Evolutionary conservation across 805 yeast species (phyloP).

Genomic region (Ogataea zsoltii): DNA sequence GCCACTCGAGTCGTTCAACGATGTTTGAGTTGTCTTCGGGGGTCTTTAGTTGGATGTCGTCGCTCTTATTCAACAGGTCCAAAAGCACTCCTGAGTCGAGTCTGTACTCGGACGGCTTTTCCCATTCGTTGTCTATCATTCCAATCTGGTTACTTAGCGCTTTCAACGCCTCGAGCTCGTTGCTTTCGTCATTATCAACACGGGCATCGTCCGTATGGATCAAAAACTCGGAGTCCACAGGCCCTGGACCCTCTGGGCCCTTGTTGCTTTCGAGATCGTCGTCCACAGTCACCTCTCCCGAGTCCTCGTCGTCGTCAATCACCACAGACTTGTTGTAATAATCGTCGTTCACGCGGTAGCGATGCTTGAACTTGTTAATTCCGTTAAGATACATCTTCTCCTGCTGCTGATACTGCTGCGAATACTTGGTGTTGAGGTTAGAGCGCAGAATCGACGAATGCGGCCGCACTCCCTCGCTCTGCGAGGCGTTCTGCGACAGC

Average conservation of each 20-base stretch:
- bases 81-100: conserved; percentile 36
- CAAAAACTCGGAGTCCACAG: conserved; percentile 15
- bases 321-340: conserved; percentile 53
- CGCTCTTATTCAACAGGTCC: conserved; percentile 36
- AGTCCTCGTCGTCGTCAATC: conserved; percentile 38
- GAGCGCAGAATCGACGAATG: conserved; percentile 32
- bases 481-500: conserved; percentile 5
- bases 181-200: conserved; percentile 21
- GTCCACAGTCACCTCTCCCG: conserved; percentile 26
- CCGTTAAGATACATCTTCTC: conserved; percentile 52
- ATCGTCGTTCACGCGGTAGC: conserved; percentile 44
- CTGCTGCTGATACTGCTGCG: conserved; percentile 50
- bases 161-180: conserved; percentile 32
- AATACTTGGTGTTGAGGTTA: conserved; percentile 34
- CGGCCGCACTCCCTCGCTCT: conserved; percentile 24
- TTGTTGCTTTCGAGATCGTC: conserved; percentile 27
- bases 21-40: conserved; percentile 37
- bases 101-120: conserved; percentile 36
- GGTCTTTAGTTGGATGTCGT: conserved; percentile 34
- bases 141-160: conserved; percentile 36
- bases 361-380: conserved; percentile 37
- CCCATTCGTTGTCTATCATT: conserved; percentile 31
- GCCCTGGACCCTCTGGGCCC: conserved; percentile 13
- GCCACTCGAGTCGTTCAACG: conserved; percentile 91
- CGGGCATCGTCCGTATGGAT: conserved; percentile 20